These are phyloP conservation scores for Suhomyces anneliseae DNA, from an alignment of 1,139 yeast species.

Conservation along the genomic window DNA sequence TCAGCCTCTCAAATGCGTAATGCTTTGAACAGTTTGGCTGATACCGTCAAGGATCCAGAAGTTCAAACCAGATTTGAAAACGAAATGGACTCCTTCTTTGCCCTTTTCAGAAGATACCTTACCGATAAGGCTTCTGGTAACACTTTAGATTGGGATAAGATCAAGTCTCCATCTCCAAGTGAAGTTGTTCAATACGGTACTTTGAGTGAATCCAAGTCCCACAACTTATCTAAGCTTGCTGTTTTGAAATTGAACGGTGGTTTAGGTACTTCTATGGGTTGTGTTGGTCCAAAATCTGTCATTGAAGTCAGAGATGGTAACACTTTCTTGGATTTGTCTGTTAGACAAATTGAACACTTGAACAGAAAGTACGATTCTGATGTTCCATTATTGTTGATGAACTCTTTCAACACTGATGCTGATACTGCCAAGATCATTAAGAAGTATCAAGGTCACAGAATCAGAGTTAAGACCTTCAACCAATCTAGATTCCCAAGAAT, in stretches of 20 bases:
- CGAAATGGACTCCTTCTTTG: constrained; percentile 94
- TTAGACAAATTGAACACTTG: constrained; percentile 94
- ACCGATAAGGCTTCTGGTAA: constrained; percentile 85
- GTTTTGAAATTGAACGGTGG: constrained; percentile 97
- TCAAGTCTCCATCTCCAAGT: constrained; percentile 81
- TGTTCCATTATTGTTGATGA: constrained; percentile 95
- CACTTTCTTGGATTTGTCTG: constrained; percentile 91
- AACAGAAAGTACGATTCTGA: constrained; percentile 89
- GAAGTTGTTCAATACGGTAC: constrained; percentile 81
- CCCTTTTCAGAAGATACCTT: constrained; percentile 88
- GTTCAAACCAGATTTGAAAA: constrained; percentile 69
- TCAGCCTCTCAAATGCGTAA: constrained; percentile 99
- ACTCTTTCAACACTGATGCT: constrained; percentile 95
- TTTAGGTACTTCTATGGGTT: constrained; percentile 98
- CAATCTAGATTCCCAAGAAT: constrained; percentile 97
- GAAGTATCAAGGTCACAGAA: constrained; percentile 95
- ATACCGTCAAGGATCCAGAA: constrained; percentile 64
- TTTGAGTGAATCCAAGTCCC: constrained; percentile 34
- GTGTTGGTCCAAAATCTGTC: constrained; percentile 98
- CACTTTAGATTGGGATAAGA: constrained; percentile 91
- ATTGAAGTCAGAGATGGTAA: constrained; percentile 98
- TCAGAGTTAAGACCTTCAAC: constrained; percentile 92
- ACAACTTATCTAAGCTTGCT: constrained; percentile 79
- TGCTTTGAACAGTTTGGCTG: constrained; percentile 86
- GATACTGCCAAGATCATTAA: constrained; percentile 95